phyloP scores from a whole-genome alignment of 2,329 filamentous ascomycete species.

The Pseudogymnoascus destructans region DNA sequence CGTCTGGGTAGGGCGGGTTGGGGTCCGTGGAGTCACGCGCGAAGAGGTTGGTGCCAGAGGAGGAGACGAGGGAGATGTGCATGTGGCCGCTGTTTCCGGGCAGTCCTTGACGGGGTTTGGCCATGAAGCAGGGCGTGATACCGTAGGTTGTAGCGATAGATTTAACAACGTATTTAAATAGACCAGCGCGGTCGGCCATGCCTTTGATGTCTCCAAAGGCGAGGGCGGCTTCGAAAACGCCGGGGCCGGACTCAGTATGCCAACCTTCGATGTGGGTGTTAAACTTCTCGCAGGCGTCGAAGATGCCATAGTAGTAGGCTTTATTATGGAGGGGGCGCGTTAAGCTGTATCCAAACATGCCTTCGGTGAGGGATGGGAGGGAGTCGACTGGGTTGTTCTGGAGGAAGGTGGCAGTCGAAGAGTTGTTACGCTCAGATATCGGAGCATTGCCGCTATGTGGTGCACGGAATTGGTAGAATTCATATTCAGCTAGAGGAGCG shows the following conservation, averaged over 20 bases:
- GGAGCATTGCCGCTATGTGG: conserved; percentile 37
- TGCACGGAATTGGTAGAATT: conserved; percentile 82
- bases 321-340: conserved; percentile 80
- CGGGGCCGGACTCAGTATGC: conserved; percentile 89
- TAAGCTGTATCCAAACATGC: conserved; percentile 92
- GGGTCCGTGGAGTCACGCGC: conserved; percentile 59
- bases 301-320: conserved; percentile 83
- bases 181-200: conserved; percentile 81
- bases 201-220: conserved; percentile 76
- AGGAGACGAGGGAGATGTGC: conserved; percentile 77
- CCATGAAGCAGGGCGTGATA: conserved; percentile 98
- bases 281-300: conserved; percentile 66
- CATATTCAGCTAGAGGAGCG: conserved; percentile 63
- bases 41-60: conserved; percentile 70
- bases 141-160: conserved; percentile 75
- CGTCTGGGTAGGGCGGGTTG: conserved; percentile 58
- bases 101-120: conserved; percentile 80
- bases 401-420: conserved; percentile 62
- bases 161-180: conserved; percentile 94
- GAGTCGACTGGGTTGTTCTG: conserved; percentile 56
- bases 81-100: conserved; percentile 95
- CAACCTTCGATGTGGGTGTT: conserved; percentile 77
- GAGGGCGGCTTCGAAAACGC: conserved; percentile 89
- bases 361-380: conserved; percentile 74
- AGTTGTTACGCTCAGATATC: conserved; percentile 43